Evolutionary conservation across 2,329 filamentous ascomycete species (phyloP).

Genomic region (Corynespora cassiicola): DNA sequence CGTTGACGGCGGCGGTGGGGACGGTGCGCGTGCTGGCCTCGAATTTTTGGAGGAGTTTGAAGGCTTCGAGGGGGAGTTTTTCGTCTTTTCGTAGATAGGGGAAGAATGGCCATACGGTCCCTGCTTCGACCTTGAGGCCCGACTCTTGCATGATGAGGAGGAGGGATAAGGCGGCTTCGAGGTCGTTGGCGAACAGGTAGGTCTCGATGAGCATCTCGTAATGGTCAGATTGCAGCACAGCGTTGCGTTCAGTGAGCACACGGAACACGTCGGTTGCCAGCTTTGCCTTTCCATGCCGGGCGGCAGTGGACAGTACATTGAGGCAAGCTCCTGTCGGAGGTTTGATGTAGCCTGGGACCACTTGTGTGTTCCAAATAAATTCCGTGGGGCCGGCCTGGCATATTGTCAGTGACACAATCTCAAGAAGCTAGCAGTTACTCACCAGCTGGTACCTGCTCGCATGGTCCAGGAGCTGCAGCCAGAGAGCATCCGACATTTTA

Average conservation of each 20-base stretch:
- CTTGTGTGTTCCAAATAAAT: slow-evolving; percentile 74
- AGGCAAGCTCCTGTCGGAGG: slow-evolving; percentile 70
- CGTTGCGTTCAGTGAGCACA: slow-evolving; percentile 64
- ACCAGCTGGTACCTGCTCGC: slow-evolving; percentile 70
- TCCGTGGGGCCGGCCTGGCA: slow-evolving; percentile 66
- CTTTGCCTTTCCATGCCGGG: slow-evolving; percentile 69
- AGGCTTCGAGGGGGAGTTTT: slow-evolving; percentile 57
- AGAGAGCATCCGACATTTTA: slow-evolving; percentile 62
- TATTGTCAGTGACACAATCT: slow-evolving; percentile 2
- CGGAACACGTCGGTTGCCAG: slow-evolving; percentile 76
- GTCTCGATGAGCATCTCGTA: slow-evolving; percentile 81
- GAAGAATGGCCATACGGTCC: slow-evolving; percentile 70
- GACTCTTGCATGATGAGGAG: slow-evolving; percentile 76
- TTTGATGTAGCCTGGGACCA: slow-evolving; percentile 65
- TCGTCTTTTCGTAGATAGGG: slow-evolving; percentile 59
- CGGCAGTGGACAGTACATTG: slow-evolving; percentile 75
- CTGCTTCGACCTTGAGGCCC: slow-evolving; percentile 62
- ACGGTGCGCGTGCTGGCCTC: slow-evolving; percentile 56
- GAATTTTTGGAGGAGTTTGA: slow-evolving; percentile 64
- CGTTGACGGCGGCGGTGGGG: slow-evolving; percentile 59
- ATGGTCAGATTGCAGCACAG: slow-evolving; percentile 69
- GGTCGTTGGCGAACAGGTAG: slow-evolving; percentile 66
- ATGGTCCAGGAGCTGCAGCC: slow-evolving; percentile 76
- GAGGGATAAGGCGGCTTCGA: slow-evolving; percentile 71
- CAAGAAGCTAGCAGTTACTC: slow-evolving; percentile 12